A percentile compares a stretch with the other conserved stretches of the same genome.
These are phyloP conservation scores for Beauveria sp. DNA, from an alignment of 2,329 filamentous ascomycete species.

Conservation along the genomic window DNA sequence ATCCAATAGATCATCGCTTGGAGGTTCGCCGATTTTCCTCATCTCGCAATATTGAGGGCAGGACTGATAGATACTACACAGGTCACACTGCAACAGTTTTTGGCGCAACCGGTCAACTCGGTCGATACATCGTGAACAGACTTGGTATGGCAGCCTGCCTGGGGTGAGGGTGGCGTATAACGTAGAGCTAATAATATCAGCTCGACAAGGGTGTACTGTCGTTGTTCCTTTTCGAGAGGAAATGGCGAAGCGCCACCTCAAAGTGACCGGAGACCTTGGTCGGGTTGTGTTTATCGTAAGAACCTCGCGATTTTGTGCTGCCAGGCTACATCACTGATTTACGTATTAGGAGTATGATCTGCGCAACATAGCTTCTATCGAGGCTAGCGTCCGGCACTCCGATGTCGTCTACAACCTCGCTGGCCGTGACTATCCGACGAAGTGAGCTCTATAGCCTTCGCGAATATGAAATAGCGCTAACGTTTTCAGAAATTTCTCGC, in stretches of 20 bases:
- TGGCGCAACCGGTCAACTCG: slow-evolving; percentile 90
- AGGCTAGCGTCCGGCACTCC: slow-evolving; percentile 93
- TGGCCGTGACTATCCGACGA: slow-evolving; percentile 91
- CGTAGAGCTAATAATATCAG: slow-evolving; percentile 37
- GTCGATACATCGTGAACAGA: slow-evolving; percentile 94
- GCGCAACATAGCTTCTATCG: slow-evolving; percentile 88
- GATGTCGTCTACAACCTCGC: slow-evolving; percentile 97
- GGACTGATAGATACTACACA: slow-evolving; percentile 31
- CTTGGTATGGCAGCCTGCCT: slow-evolving; percentile 48
- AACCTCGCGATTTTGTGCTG: neutral
- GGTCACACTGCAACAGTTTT: slow-evolving; percentile 97
- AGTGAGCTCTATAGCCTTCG: slow-evolving; percentile 46
- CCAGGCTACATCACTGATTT: neutral
- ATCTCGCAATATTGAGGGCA: slow-evolving; percentile 13
- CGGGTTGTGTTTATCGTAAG: slow-evolving; percentile 76
- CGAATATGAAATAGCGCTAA: slow-evolving; percentile 25
- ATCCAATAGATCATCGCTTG: slow-evolving; percentile 66
- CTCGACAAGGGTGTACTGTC: slow-evolving; percentile 88
- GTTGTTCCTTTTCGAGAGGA: slow-evolving; percentile 92
- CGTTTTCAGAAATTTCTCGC: slow-evolving; percentile 74
- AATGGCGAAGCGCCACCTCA: slow-evolving; percentile 95
- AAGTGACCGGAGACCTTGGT: slow-evolving; percentile 90
- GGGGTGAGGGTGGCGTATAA: neutral
- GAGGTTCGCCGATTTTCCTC: slow-evolving; percentile 51
- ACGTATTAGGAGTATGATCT: slow-evolving; percentile 78